These are phyloP conservation scores for Aspergillus fischeri DNA, from an alignment of 2,329 filamentous ascomycete genomes.

Conservation along the genomic window DNA sequence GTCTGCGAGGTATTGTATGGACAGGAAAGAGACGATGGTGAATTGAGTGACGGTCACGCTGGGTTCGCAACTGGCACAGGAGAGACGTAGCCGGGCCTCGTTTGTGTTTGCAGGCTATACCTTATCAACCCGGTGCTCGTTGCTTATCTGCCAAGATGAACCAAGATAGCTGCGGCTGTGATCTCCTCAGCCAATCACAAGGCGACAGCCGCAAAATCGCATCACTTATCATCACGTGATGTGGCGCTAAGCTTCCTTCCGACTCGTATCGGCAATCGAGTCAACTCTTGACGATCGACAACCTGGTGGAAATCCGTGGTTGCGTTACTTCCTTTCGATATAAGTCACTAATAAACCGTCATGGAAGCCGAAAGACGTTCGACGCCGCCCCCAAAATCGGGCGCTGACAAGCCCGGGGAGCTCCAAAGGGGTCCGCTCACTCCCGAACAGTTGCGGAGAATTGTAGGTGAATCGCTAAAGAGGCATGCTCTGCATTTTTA, in stretches of 20 bases:
- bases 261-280: not conserved
- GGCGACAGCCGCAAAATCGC: not conserved
- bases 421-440: constrained; percentile 46
- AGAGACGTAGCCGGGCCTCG: not conserved
- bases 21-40: constrained; percentile 43
- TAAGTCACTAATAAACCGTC: not conserved
- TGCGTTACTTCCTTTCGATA: not conserved
- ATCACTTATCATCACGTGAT: constrained; percentile 2
- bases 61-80: not conserved
- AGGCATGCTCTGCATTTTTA: not conserved
- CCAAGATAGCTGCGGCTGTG: too few relatives aligned
- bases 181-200: not conserved
- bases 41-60: constrained; percentile 11
- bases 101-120: not conserved
- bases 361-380: constrained; percentile 29
- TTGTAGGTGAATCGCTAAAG: constrained; percentile 37
- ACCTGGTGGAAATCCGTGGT: not conserved
- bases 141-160: not conserved
- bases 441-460: constrained; percentile 58
- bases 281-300: not conserved
- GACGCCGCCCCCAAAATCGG: constrained; percentile 45
- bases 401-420: constrained; percentile 33
- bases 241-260: not conserved
- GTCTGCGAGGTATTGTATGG: constrained; percentile 95
- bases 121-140: not conserved